phyloP scores from a whole-genome alignment of 805 yeast species.

The Cyberlindnera saturnus region DNA sequence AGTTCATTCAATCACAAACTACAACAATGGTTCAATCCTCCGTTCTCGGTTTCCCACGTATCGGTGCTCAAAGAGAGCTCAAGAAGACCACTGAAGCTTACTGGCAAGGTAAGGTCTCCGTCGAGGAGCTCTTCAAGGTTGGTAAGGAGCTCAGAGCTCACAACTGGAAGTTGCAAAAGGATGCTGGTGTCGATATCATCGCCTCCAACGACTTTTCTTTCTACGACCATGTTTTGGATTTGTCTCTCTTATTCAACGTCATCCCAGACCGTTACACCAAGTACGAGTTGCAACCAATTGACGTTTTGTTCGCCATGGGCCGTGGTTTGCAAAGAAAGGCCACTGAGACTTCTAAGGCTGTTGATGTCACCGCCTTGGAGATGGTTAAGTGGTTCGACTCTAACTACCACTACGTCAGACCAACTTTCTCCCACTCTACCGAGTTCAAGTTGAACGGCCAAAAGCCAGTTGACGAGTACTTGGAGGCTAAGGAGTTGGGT shows the following conservation, averaged over 20 bases:
- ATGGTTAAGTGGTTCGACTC: conserved; percentile 99
- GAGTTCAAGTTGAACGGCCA: conserved; percentile 93
- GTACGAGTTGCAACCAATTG: conserved; percentile 82
- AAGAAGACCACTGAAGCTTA: conserved; percentile 98
- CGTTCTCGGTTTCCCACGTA: conserved; percentile 99
- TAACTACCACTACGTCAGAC: conserved; percentile 99
- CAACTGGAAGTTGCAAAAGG: conserved; percentile 98
- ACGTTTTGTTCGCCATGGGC: conserved; percentile 97
- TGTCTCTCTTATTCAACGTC: conserved; percentile 88
- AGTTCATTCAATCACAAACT: background rate
- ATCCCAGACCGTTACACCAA: conserved; percentile 96
- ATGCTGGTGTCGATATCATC: conserved; percentile 94
- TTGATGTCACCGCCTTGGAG: conserved; percentile 97
- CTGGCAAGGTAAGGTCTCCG: conserved; percentile 92
- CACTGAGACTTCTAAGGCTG: conserved; percentile 78
- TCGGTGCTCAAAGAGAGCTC: conserved; percentile 98
- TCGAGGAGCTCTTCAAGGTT: conserved; percentile 81
- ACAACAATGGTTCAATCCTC: conserved; percentile 85
- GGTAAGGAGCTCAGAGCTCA: conserved; percentile 93
- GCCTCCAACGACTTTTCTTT: conserved; percentile 97
- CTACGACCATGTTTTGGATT: conserved; percentile 96
- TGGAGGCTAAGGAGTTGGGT: conserved; percentile 96
- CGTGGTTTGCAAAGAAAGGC: conserved; percentile 99
- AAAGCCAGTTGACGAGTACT: conserved; percentile 95
- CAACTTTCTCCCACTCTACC: conserved; percentile 94